Evolutionary conservation across 805 yeast species (phyloP).

Genomic region (Priceomyces carsonii): DNA sequence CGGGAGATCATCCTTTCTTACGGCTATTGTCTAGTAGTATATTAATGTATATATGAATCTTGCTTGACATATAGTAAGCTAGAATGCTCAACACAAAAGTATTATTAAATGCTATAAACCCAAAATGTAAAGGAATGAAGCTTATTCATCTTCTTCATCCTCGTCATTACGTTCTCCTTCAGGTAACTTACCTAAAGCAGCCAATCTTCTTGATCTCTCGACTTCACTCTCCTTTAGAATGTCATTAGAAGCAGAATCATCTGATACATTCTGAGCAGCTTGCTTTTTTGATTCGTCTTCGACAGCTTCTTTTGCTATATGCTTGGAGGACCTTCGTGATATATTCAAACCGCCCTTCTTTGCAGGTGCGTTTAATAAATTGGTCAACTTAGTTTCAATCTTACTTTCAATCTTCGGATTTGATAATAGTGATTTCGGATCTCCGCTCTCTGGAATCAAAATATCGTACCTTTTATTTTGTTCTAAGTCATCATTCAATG

Average conservation of each 20-base stretch:
- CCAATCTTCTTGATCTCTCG: conserved; percentile 62
- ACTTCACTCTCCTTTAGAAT: conserved; percentile 57
- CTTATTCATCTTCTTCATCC: conserved; percentile 41
- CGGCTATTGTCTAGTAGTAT: neutral
- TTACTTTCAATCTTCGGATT: conserved; percentile 14
- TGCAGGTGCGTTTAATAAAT: conserved; percentile 12
- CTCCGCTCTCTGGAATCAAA: conserved; percentile 10
- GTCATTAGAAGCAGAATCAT: conserved; percentile 17
- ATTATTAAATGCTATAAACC: neutral
- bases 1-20: neutral
- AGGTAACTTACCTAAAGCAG: conserved; percentile 50
- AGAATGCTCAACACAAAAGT: neutral
- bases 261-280: conserved; percentile 12
- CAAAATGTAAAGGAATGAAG: neutral
- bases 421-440: conserved; percentile 11
- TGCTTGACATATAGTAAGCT: too few species aligned
- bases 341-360: conserved; percentile 12
- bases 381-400: conserved; percentile 18
- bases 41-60: neutral
- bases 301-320: conserved; percentile 19
- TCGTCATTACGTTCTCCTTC: conserved; percentile 45
- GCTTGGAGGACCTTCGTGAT: conserved; percentile 12
- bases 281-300: conserved; percentile 8
- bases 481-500: conserved; percentile 11
- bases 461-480: conserved; percentile 10